Conservation (phyloP, 75 land plant species). For the Cunninghamia lanceolata region DNA sequence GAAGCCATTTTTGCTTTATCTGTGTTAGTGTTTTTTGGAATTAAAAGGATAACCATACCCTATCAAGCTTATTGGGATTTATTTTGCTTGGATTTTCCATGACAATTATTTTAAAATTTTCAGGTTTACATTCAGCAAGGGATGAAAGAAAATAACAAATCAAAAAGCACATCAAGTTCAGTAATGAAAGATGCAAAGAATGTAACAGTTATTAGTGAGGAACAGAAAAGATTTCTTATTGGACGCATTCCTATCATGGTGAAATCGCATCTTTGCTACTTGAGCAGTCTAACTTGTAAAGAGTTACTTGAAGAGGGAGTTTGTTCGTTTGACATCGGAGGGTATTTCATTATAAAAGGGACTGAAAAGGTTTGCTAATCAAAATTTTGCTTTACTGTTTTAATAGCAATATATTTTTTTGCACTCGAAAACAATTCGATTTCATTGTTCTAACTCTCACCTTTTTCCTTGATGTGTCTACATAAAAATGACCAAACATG, state of each 20-base stretch:
- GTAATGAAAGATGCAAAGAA: neutral
- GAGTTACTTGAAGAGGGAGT: conserved; percentile 34
- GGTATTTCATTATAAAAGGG: conserved; percentile 91
- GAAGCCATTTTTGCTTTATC: neutral
- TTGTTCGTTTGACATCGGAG: conserved; percentile 82
- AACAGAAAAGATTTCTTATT: conserved; percentile 35
- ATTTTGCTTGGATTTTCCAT: neutral
- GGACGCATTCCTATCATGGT: conserved; percentile 94
- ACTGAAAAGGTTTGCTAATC: conserved; percentile 67
- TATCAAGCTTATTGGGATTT: neutral
- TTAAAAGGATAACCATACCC: neutral
- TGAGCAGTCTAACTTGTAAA: conserved; percentile 23
- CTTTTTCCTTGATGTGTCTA: neutral
- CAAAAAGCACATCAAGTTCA: neutral
- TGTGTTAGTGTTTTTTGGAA: neutral
- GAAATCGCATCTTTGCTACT: conserved; percentile 74
- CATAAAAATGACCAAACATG: neutral
- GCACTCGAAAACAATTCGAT: neutral
- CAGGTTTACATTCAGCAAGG: conserved; percentile 2
- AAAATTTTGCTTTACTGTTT: neutral
- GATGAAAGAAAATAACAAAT: neutral
- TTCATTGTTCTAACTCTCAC: neutral
- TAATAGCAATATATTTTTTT: neutral
- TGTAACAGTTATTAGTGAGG: conserved; percentile 6
- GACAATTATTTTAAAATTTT: neutral